Evolutionary conservation across 1,139 yeast genomes (phyloP).

Genomic region (Kurtzmaniella natalensis): DNA sequence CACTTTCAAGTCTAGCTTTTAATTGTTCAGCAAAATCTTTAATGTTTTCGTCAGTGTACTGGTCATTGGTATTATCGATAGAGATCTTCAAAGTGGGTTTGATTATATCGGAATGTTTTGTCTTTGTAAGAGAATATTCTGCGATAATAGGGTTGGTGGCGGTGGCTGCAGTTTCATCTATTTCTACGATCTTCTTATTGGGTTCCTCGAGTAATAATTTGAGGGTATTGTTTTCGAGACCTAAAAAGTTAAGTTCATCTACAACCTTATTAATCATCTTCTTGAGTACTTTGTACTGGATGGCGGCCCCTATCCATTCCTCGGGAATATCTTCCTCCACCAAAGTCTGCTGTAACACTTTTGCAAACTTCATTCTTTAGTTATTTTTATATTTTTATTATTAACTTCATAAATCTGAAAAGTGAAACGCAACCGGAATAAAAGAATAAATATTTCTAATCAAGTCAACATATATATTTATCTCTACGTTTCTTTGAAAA

Average conservation of each 20-base stretch:
- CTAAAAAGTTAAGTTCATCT: conserved; percentile 50
- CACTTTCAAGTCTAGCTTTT: conserved; percentile 27
- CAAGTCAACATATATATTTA: no score
- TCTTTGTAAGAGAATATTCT: conserved; percentile 36
- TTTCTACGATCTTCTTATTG: conserved; percentile 24
- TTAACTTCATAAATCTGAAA: no score
- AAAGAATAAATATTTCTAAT: no score
- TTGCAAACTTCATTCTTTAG: conserved; percentile 68
- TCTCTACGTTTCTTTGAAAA: no score
- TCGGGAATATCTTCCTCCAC: conserved; percentile 59
- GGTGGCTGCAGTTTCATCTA: conserved; percentile 27
- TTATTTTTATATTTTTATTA: no score
- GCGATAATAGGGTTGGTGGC: conserved; percentile 41
- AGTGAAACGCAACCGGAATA: no score
- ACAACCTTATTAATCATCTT: conserved; percentile 63
- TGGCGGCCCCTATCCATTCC: conserved; percentile 67
- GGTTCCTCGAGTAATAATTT: conserved; percentile 36
- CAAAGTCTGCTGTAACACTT: conserved; percentile 59
- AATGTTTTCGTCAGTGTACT: conserved; percentile 34
- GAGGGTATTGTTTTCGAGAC: conserved; percentile 48
- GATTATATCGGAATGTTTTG: conserved; percentile 18
- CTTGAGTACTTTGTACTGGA: conserved; percentile 66
- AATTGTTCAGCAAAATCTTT: conserved; percentile 29
- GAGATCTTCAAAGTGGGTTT: conserved; percentile 37
- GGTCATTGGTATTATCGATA: conserved; percentile 28